Conservation (phyloP, 2,329 filamentous ascomycete genomes). For the Aspergillus unguis region DNA sequence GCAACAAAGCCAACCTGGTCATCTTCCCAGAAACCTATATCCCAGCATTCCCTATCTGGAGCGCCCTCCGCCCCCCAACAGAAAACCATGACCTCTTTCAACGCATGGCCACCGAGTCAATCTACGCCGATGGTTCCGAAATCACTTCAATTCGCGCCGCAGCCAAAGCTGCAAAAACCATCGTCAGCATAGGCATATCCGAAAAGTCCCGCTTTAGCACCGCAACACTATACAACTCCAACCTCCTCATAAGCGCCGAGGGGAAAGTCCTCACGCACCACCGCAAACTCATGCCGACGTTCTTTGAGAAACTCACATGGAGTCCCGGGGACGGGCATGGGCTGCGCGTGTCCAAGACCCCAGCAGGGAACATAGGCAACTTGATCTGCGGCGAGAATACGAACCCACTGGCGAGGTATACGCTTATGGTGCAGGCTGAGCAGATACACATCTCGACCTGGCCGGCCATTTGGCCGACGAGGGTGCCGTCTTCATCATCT, state of each 20-base stretch:
- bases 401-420: slow-evolving; percentile 53
- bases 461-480: slow-evolving; percentile 39
- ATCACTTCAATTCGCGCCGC: slow-evolving; percentile 40
- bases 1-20: slow-evolving; percentile 47
- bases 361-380: slow-evolving; percentile 1
- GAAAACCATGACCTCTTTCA: slow-evolving; percentile 52
- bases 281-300: slow-evolving; percentile 55
- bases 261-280: slow-evolving; percentile 52
- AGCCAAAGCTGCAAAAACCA: slow-evolving; percentile 37
- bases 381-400: slow-evolving; percentile 58
- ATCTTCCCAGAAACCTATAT: slow-evolving; percentile 56
- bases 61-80: slow-evolving; percentile 45
- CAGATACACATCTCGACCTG: slow-evolving; percentile 56
- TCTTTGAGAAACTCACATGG: slow-evolving; percentile 58
- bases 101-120: slow-evolving; percentile 45
- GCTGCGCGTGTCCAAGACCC: slow-evolving; percentile 35
- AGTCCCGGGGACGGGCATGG: slow-evolving; percentile 52
- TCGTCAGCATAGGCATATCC: slow-evolving; percentile 52
- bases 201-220: slow-evolving; percentile 46
- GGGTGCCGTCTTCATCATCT: not conserved
- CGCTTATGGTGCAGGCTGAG: slow-evolving; percentile 54
- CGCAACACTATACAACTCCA: slow-evolving; percentile 52
- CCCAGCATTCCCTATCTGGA: slow-evolving; percentile 55
- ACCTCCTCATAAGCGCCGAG: slow-evolving; percentile 45
- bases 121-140: slow-evolving; percentile 46